Base-by-base conservation (phyloP, 1,139 yeast genomes). In the Pichia sp. region DNA sequence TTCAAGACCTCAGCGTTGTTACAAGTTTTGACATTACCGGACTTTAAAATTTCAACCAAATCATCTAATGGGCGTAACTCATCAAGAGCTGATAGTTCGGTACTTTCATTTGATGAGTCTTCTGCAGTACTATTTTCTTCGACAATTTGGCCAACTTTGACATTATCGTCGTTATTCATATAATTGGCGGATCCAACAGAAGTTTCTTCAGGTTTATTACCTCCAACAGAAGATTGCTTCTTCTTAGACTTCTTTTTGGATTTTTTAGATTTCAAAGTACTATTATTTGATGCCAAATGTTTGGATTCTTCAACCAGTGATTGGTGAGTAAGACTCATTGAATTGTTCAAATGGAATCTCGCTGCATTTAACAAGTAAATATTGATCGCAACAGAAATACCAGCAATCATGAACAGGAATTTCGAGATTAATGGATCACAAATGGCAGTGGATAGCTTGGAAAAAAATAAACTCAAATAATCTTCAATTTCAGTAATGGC, bases 341-440 rank as follows among this genome's bases (percentile, higher is more conserved):
- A 39, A 3, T 9, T n/a, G 11, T 8, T 31, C 23, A 48, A 31
- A 47, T 82, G 85, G 46, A 73, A 71, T 63, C 85, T 77, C 10
- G 90, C 77, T 41, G 84, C 86, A 58, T 82, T 83, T 59, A 92
- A 75, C 55, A 92, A 73, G 65, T 90, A 92, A 41, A 85, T 81
- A 62, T 94, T 92, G 52, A 85, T 79, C 27, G 82, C 79, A 48
- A 88, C 75, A 51, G 95, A 85, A 52, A 85, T 68, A 27, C 84
- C 81, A 51, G 90, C 79, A 5, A 80, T 81, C 54, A 85, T 72
- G 39, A 90, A 76, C 44, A 88, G 71, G 52, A 81, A 77, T 62
- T 92, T 90, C 51, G 94, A 81, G 54, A 90, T 77, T 49, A 87
- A 69, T 42, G 82, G 85, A 63, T 90, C 97, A 55, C 84, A 79